Evolutionary conservation across 148 eudicot species (phyloP).

Genomic region (Fagopyrum tataricum): DNA sequence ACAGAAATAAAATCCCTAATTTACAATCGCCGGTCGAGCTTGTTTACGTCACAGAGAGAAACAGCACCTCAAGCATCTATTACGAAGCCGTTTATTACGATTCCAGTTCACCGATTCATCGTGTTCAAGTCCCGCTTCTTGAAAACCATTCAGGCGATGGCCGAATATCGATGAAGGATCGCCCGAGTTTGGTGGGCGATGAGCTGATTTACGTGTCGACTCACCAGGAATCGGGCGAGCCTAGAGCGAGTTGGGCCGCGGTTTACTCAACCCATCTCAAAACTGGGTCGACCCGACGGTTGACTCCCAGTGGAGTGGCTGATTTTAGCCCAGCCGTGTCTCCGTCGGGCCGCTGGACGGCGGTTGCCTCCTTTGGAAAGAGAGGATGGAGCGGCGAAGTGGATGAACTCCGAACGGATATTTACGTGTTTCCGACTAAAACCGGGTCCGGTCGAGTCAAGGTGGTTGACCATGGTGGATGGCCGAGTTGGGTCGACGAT

Average conservation of each 20-base stretch:
- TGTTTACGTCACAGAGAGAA: conserved; percentile 57
- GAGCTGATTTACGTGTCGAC: conserved; percentile 61
- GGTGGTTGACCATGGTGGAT: conserved; percentile 71
- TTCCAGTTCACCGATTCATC: conserved; percentile 19
- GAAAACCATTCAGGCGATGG: conserved; percentile 8
- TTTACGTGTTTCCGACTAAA: conserved; percentile 52
- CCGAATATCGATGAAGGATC: conserved; percentile 58
- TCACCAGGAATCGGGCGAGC: conserved; percentile 47
- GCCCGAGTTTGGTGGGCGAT: conserved; percentile 66
- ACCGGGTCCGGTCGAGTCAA: conserved; percentile 71
- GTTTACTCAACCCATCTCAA: conserved; percentile 59
- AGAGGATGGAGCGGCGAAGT: conserved; percentile 70
- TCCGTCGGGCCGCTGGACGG: conserved; percentile 71
- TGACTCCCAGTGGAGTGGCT: conserved; percentile 62
- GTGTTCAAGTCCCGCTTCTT: conserved; percentile 36
- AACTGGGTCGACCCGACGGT: conserved; percentile 58
- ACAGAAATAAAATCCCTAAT: not conserved
- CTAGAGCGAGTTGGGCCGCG: conserved; percentile 81
- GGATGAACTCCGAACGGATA: conserved; percentile 66
- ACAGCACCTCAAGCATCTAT: conserved; percentile 42
- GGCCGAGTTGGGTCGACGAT: conserved; percentile 90
- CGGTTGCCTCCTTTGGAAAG: conserved; percentile 73
- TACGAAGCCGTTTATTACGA: conserved; percentile 30
- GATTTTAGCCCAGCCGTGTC: conserved; percentile 94
- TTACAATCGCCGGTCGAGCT: conserved; percentile 24